phyloP scores from a whole-genome alignment of 352 stramenopile species.

The Plasmopara halstedii region DNA sequence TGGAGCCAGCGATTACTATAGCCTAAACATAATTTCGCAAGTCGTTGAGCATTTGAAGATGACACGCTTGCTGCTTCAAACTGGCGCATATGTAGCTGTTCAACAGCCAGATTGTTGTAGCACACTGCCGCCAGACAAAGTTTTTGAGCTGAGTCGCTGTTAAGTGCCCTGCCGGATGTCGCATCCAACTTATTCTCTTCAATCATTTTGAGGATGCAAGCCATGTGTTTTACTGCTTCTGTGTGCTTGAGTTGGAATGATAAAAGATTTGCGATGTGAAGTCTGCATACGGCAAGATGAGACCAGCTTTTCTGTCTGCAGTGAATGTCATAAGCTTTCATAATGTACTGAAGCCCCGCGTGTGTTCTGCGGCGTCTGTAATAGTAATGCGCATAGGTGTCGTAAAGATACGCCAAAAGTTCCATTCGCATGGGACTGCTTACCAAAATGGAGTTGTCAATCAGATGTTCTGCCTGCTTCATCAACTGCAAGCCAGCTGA shows the following conservation, averaged over 20 bases:
- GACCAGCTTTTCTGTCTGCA: conserved; percentile 60
- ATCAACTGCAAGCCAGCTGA: conserved; percentile 74
- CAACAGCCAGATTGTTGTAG: conserved; percentile 91
- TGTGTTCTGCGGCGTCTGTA: conserved; percentile 73
- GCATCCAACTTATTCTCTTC: conserved; percentile 84
- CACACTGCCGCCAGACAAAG: conserved; percentile 84
- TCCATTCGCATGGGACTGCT: conserved; percentile 41
- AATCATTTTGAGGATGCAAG: conserved; percentile 83
- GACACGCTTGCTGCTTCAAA: conserved; percentile 70
- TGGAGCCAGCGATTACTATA: conserved; percentile 88
- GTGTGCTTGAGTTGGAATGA: conserved; percentile 69
- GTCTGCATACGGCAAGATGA: conserved; percentile 85
- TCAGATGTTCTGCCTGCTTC: conserved; percentile 64
- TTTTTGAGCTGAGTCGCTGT: conserved; percentile 73
- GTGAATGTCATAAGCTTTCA: conserved; percentile 83
- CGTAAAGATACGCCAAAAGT: conserved; percentile 75
- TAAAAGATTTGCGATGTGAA: conserved; percentile 78
- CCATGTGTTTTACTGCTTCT: conserved; percentile 72
- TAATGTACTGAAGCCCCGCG: conserved; percentile 77
- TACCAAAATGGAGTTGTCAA: conserved; percentile 72
- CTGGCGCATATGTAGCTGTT: conserved; percentile 81
- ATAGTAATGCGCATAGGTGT: conserved; percentile 89
- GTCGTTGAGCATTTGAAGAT: conserved; percentile 78
- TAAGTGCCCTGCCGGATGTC: conserved; percentile 5
- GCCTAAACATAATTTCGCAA: conserved; percentile 86